Evolutionary conservation across 2,329 filamentous ascomycete genomes (phyloP), one percentile per base, ranked within the genome.

Genomic region (Tolypocladium ophioglossoides): DNA sequence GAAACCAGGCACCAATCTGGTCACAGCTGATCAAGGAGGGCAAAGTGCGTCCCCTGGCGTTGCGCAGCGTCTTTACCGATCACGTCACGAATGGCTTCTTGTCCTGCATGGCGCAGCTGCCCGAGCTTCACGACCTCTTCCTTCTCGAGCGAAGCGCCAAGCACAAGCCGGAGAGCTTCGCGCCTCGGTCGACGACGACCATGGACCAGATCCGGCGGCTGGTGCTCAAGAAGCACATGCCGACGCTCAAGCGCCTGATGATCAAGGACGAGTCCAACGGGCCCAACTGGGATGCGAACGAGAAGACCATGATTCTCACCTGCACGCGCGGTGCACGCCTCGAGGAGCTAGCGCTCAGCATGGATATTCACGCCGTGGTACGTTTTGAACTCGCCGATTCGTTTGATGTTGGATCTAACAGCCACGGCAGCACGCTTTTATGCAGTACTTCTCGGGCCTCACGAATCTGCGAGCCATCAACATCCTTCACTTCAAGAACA

Each of bases 1-100:
- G 84, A 1, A 72, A 77, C 6, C 84, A 87, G 63, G 73, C 73
- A 32, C 70, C 76, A 0, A 78, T 86, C 57, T 87, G 84, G 84
- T 70, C 72, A 2, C 66, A 79, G 54, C 66, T 86, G 44, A 68
- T 73, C 20, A 79, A 76, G 58, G 74, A 83, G 59, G 82, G 84
- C 63, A 73, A 73, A 51, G 61, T 70, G 1, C 66, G 71, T 10
- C 75, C 78, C 0, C 68, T 86, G 41, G 72, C 76, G 0, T 65
- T 87, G 44, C 72, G 74, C 50, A 80, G 77, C 57, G 78, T 87
- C 53, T 81, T 80, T 59, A 85, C 82, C 0, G 84, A 87, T 62
- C 78, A 85, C 57, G 82, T 85, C 22, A 79, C 80, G 0, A 59
- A 66, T 1, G 65, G 71, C 0, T 84, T 86, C 54, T 63, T 86